phyloP scores from a whole-genome alignment of 2,329 filamentous ascomycete species.

The Venturia aucupariae region DNA sequence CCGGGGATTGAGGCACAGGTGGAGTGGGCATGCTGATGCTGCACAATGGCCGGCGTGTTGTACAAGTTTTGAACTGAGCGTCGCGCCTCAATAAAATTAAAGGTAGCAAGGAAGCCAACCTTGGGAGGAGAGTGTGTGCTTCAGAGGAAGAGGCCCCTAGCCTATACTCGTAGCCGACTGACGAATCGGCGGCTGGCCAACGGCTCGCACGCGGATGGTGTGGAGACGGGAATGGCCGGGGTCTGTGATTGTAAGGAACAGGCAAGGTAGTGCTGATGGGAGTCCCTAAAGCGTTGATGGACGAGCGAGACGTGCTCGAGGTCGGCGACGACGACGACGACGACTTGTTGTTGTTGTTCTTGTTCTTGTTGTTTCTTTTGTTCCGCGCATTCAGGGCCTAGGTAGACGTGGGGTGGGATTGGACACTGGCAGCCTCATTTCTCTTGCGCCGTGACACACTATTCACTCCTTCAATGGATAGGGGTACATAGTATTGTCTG shows the following conservation, averaged over 20 bases:
- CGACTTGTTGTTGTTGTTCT: no score
- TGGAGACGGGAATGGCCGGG: neutral
- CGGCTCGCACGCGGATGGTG: neutral
- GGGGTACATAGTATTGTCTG: no score
- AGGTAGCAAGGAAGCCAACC: neutral
- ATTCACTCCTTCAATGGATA: no score
- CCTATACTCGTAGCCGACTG: neutral
- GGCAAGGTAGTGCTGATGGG: no score
- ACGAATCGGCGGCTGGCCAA: neutral
- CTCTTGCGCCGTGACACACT: no score
- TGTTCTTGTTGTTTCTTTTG: no score
- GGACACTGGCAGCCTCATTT: no score
- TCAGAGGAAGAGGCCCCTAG: neutral
- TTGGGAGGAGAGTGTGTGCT: neutral
- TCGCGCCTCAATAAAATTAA: conserved; percentile 2
- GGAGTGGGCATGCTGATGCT: neutral
- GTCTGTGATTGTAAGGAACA: neutral
- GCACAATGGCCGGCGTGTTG: neutral
- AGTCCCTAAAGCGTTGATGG: no score
- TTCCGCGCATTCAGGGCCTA: no score
- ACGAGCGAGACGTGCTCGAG: no score
- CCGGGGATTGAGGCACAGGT: neutral
- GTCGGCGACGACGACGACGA: no score
- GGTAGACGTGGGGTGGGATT: no score
- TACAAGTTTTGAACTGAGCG: neutral